Conservation (phyloP, 108 stramenopile species). For the Fistulifera solaris region DNA sequence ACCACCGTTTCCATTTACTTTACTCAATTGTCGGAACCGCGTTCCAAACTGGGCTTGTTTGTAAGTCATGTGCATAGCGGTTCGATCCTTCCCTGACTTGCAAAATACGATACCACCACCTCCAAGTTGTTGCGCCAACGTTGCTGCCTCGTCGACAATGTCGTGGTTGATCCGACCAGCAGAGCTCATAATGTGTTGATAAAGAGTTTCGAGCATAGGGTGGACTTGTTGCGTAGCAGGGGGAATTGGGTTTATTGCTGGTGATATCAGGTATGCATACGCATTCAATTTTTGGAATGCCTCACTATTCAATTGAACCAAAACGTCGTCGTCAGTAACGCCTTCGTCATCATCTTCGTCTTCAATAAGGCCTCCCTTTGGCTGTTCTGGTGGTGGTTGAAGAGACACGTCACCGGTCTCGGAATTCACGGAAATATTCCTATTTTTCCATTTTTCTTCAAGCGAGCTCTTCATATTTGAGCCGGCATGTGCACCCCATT, state of each 20-base stretch:
- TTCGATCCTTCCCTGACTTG: conserved; percentile 91
- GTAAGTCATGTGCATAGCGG: conserved; percentile 90
- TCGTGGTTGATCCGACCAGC: conserved; percentile 80
- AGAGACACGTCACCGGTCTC: too few species aligned
- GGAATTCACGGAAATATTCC: too few species aligned
- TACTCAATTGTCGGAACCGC: conserved; percentile 27
- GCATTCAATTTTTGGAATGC: conserved; percentile 78
- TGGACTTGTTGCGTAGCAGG: conserved; percentile 30
- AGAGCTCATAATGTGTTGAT: conserved; percentile 57
- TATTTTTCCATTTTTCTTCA: not conserved
- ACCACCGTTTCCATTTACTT: conserved; percentile 10
- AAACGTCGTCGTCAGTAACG: conserved; percentile 64
- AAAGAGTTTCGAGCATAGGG: conserved; percentile 43
- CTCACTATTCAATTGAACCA: conserved; percentile 72
- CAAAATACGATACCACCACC: conserved; percentile 81
- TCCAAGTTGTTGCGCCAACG: conserved; percentile 54
- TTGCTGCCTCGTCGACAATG: conserved; percentile 75
- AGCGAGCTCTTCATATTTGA: conserved; percentile 29
- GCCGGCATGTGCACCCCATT: conserved; percentile 69
- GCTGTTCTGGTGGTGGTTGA: not conserved
- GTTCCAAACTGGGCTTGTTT: conserved; percentile 74
- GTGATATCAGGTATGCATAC: conserved; percentile 61
- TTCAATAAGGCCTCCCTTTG: conserved; percentile 35
- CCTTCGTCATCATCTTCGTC: conserved; percentile 72
- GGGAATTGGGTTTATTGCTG: not conserved